Evolutionary conservation across 805 yeast species (phyloP), one percentile per base, ranked within the genome.

Genomic region (Suhomyces pyralidae): DNA sequence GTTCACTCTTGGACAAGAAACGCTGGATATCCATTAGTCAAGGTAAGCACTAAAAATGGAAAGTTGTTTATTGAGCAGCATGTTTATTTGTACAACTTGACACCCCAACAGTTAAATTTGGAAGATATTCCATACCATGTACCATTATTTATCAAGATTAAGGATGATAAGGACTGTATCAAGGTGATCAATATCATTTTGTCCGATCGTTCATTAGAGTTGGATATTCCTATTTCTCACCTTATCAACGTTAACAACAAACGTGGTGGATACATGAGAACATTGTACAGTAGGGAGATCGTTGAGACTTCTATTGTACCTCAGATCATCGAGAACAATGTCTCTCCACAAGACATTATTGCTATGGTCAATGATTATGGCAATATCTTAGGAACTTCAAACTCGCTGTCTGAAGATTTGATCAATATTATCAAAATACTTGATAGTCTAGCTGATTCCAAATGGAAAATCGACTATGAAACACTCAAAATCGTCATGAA

Each of bases 61-160:
- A 67, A 65, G 48, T 60, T 78, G 5, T 36, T 55, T 25, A 54
- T 74, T 9, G 74, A 64, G 45, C 81, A 78, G 58, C 77, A 74
- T 54, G 60, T 76, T 40, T 73, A 65, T 51, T 44, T 76, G 14
- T 63, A 63, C 60, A 51, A 58, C 24, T 51, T 55, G 26, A 54
- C 67, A n/a, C 58, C 56, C 2, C 61, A 59, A 5, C 58, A 60
- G 25, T 61, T 65, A n/a, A 59, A 69, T 12, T 58, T 76, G 36
- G 89, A 84, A 62, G 84, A 85, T 58, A 68, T 74, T 40, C 85
- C 86, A 3, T 86, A 73, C 61, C 86, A 84, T 56, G 69, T 86
- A 45, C 92, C 93, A 3, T 64, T 88, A 54, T 65, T 76, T 3
- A 63, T 82, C 36, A 76, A 69, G 46, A 58, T 70, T 1, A 50